Percentiles rank a stretch among this genome's conserved stretches.
Conservation (phyloP, 768 basidiomycete genomes). For the Mycena rebaudengoi region DNA sequence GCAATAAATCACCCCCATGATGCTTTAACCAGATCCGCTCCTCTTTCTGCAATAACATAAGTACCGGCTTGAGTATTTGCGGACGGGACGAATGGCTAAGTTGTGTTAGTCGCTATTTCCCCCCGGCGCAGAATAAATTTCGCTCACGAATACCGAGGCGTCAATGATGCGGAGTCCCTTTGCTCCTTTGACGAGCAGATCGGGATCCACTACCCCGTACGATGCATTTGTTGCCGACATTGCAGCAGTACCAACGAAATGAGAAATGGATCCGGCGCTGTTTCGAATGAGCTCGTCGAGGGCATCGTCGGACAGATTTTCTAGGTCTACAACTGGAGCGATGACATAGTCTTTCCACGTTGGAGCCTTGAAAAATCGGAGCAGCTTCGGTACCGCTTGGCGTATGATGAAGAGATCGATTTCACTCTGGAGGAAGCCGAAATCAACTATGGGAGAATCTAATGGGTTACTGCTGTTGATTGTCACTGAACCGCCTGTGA, state of each 20-base stretch:
- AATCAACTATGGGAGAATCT: slow-evolving; percentile 51
- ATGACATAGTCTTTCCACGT: slow-evolving; percentile 30
- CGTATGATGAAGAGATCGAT: slow-evolving; percentile 29
- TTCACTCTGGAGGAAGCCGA: slow-evolving; percentile 43
- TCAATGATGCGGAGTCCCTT: slow-evolving; percentile 40
- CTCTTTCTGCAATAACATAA: not conserved
- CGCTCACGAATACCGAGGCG: slow-evolving; percentile 34
- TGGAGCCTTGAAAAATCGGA: slow-evolving; percentile 19
- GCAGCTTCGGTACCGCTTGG: not conserved
- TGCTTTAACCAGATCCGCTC: not conserved
- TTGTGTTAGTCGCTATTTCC: too few species aligned
- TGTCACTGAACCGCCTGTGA: slow-evolving; percentile 33
- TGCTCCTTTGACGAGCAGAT: slow-evolving; percentile 26
- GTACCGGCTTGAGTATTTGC: slow-evolving; percentile 1
- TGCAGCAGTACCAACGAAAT: slow-evolving; percentile 25
- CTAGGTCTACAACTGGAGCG: not conserved
- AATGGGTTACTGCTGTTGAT: slow-evolving; percentile 52
- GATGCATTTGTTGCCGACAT: slow-evolving; percentile 24
- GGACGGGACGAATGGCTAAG: not conserved
- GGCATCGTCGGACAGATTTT: not conserved
- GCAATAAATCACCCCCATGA: not conserved
- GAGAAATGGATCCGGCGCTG: slow-evolving; percentile 10
- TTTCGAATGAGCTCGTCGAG: slow-evolving; percentile 27
- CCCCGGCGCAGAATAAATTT: not conserved
- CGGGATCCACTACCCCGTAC: slow-evolving; percentile 7